phyloP scores from a whole-genome alignment of 306 rosid species.

The Lithocarpus polystachyus region DNA sequence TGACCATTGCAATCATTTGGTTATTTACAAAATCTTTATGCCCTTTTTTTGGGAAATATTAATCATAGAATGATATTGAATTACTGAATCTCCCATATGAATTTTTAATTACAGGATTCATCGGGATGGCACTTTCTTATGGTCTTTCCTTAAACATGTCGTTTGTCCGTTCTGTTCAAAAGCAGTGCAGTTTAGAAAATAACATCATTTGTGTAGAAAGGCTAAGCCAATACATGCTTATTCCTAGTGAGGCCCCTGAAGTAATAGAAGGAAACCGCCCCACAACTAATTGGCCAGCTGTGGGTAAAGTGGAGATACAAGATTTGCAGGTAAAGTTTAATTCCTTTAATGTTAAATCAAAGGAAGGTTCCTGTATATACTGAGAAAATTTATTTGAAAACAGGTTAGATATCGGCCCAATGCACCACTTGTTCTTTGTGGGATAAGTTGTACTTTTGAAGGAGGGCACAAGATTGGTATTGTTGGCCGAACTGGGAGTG shows the following conservation, averaged over 20 bases:
- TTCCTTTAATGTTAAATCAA: neutral
- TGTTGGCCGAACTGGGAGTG: conserved; percentile 56
- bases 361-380: neutral
- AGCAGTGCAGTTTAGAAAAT: conserved; percentile 64
- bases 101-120: conserved; percentile 46
- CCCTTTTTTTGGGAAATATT: neutral
- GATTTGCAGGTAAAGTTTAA: conserved; percentile 47
- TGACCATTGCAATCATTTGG: neutral
- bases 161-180: conserved; percentile 53
- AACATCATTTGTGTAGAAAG: conserved; percentile 76
- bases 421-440: conserved; percentile 50
- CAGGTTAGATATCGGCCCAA: conserved; percentile 46
- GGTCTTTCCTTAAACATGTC: conserved; percentile 62
- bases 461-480: conserved; percentile 64
- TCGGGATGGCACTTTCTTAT: conserved; percentile 84
- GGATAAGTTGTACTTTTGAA: conserved; percentile 51
- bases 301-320: conserved; percentile 63
- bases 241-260: conserved; percentile 76
- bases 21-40: neutral
- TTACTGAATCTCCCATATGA: neutral
- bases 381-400: neutral
- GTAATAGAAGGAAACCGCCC: conserved; percentile 61
- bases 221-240: conserved; percentile 62
- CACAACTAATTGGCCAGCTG: conserved; percentile 55
- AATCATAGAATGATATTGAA: neutral